Percentiles rank a stretch among this genome's conserved stretches.
Conservation (phyloP, 805 yeast species). For the Hanseniaspora valbyensis region DNA sequence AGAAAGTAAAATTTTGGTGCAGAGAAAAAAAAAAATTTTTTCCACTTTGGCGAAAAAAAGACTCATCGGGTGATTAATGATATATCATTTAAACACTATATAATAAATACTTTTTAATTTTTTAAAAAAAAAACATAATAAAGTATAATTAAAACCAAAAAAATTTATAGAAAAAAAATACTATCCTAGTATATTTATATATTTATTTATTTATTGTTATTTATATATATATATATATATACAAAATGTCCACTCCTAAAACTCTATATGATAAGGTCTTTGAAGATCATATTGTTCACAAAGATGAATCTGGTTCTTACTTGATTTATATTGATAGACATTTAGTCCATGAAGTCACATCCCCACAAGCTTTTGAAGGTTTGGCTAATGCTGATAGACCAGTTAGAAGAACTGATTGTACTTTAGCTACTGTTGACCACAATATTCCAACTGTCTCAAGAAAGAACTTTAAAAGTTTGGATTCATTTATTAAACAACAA, state of each 20-base stretch:
- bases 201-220: no score
- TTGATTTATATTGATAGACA: slow-evolving; percentile 92
- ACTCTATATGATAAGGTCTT: slow-evolving; percentile 95
- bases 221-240: no score
- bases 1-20: no score
- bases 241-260: slow-evolving; percentile 33
- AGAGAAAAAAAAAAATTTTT: no score
- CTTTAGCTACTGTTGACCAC: slow-evolving; percentile 92
- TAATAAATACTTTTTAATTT: no score
- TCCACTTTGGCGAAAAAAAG: no score
- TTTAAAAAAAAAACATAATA: no score
- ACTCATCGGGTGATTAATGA: no score
- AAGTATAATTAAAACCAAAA: no score
- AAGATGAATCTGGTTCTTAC: slow-evolving; percentile 77
- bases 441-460: slow-evolving; percentile 94
- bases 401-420: slow-evolving; percentile 87
- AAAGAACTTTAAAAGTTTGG: slow-evolving; percentile 56
- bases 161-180: no score
- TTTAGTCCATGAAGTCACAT: slow-evolving; percentile 94
- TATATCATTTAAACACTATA: no score
- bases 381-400: slow-evolving; percentile 72
- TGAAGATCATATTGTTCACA: slow-evolving; percentile 84
- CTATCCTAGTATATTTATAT: no score
- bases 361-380: slow-evolving; percentile 99
- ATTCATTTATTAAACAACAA: slow-evolving; percentile 72